Evolutionary conservation across 106 monocot species (phyloP), one percentile per base, ranked within the genome.

Genomic region (Phalaenopsis aphrodite): DNA sequence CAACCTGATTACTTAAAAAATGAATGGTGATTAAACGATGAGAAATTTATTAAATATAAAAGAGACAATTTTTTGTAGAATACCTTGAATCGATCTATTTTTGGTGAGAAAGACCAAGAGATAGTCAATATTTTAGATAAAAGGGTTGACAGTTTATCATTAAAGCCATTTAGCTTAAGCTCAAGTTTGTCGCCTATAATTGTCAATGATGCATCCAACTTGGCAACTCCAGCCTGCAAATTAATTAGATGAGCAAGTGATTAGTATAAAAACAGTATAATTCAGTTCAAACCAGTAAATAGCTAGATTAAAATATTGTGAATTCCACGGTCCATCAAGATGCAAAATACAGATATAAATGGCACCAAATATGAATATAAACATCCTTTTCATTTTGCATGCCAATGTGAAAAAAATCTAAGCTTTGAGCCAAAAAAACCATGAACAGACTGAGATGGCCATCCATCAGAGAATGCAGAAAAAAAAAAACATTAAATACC

Each of bases 201-300:
- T n/a, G 85, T 83, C 72, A 98, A 81, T 75, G 92, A 86, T 49
- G 94, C 91, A 36, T 91, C 98, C 82, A 98, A 83, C 84, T 94
- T 98, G 64, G 98, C 98, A 39, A 98, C 94, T 78, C 85, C 84
- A 86, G 98, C 98, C 98, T 98, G 85, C 86, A 88, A 19, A 86
- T 55, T 68, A 4, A 9, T 76, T 76, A 57, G 71, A 48, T 30
- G 2, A 37, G 41, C 46, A 5, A 65, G 16, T 65, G 76, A 46
- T n/a, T 15, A 41, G 39, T 15, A 69, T 69, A 39, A 69, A 69
- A 39, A 38, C 38, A 37, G 38, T 10, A 41, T 39, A 15, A 65
- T 39, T 9, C n/a, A 69, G 69, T 69, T 39, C 69, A 69, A 69
- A 16, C 39, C 69, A 15, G 14, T 1, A 17, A 56, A 15, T 2